A percentile compares a stretch with the other conserved stretches of the same genome.
These are phyloP conservation scores for Hamigera avellanea DNA, from an alignment of 495 filamentous ascomycete species.

Conservation along the genomic window DNA sequence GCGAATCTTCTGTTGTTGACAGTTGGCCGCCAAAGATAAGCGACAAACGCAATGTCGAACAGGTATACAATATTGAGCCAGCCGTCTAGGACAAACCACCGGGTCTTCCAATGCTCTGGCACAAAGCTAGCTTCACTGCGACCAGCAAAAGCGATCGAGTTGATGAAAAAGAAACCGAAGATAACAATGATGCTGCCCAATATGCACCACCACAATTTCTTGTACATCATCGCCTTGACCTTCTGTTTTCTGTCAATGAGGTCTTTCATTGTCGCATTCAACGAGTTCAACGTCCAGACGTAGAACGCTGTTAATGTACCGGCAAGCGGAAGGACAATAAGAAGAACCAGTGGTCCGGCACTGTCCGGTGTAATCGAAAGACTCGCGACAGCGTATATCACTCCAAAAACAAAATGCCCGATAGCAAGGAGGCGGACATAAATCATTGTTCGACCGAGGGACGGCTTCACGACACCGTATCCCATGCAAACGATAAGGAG, in stretches of 20 bases:
- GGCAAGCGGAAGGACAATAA: constrained; percentile 88
- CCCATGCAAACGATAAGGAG: constrained; percentile 99
- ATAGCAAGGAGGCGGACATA: constrained; percentile 86
- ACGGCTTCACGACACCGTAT: constrained; percentile 94
- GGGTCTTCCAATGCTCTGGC: constrained; percentile 87
- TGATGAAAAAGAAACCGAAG: constrained; percentile 93
- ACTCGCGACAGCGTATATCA: constrained; percentile 86
- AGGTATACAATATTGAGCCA: constrained; percentile 97
- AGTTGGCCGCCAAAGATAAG: constrained; percentile 96
- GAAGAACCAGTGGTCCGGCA: constrained; percentile 75
- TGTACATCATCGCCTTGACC: constrained; percentile 91
- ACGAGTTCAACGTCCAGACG: constrained; percentile 94
- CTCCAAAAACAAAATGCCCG: constrained; percentile 86
- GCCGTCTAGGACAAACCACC: constrained; percentile 96
- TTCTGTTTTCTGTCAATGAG: constrained; percentile 87
- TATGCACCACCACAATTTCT: constrained; percentile 98
- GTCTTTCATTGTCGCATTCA: constrained; percentile 92
- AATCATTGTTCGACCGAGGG: constrained; percentile 87
- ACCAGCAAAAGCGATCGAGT: constrained; percentile 86
- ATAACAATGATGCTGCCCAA: constrained; percentile 85
- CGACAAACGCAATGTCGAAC: constrained; percentile 78
- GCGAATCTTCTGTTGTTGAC: constrained; percentile 95
- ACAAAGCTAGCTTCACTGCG: constrained; percentile 74
- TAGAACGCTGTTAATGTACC: constrained; percentile 95
- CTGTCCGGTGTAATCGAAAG: constrained; percentile 70